Conservation (phyloP, 352 stramenopile species). For the Globisporangium spinosum region DNA sequence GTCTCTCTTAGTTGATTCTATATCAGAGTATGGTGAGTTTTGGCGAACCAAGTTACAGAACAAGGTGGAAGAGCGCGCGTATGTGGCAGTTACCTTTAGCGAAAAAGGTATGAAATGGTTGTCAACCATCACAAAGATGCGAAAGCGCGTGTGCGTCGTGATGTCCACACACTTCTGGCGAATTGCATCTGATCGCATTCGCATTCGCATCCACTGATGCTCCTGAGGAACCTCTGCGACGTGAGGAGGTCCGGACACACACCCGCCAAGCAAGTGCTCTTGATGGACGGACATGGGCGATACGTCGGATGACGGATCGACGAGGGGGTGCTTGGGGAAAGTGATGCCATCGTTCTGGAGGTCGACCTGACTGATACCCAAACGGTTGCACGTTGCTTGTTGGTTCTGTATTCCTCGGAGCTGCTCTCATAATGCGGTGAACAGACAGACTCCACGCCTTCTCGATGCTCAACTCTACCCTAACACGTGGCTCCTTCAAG, state of each 20-base stretch:
- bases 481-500: no score
- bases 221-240: no score
- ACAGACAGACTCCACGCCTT: not conserved
- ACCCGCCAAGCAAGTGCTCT: not conserved
- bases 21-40: not conserved
- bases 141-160: not conserved
- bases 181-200: no score
- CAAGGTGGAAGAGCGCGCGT: not conserved
- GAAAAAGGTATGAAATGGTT: slow-evolving; percentile 1
- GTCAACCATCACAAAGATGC: not conserved
- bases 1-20: not conserved
- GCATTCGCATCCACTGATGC: no score
- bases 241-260: no score
- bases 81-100: not conserved
- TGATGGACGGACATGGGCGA: not conserved
- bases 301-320: not conserved
- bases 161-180: not conserved
- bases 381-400: not conserved
- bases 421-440: not conserved
- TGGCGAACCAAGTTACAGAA: not conserved
- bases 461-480: no score
- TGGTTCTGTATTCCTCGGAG: not conserved
- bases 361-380: not conserved
- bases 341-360: not conserved
- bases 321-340: not conserved